Percentiles rank a stretch among this genome's conserved stretches.
Evolutionary conservation across 805 yeast species (phyloP).

Genomic region (Suhomyces vadensis): DNA sequence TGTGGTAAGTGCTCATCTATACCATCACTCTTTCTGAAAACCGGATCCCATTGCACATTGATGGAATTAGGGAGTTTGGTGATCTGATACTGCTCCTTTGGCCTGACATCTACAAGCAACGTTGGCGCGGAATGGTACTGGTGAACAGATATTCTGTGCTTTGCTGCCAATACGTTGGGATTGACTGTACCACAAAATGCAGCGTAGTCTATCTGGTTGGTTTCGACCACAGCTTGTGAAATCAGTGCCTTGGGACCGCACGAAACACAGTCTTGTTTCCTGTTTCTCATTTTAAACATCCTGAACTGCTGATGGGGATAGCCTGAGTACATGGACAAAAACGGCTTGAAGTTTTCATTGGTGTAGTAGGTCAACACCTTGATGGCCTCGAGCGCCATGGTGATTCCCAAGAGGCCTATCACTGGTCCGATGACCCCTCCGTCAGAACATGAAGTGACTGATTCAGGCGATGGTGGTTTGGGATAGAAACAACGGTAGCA

Average conservation of each 20-base stretch:
- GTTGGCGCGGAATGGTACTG: slow-evolving; percentile 26
- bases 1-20: slow-evolving; percentile 19
- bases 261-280: slow-evolving; percentile 57
- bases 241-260: slow-evolving; percentile 62
- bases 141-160: slow-evolving; percentile 49
- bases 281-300: slow-evolving; percentile 75
- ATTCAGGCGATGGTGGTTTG: slow-evolving; percentile 79
- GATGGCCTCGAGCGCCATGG: slow-evolving; percentile 87
- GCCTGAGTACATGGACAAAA: slow-evolving; percentile 66
- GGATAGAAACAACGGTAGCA: slow-evolving; percentile 96
- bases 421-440: slow-evolving; percentile 96
- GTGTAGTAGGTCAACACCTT: slow-evolving; percentile 64
- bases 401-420: slow-evolving; percentile 86
- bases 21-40: slow-evolving; percentile 32
- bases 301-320: slow-evolving; percentile 67
- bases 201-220: slow-evolving; percentile 58
- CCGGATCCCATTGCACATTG: slow-evolving; percentile 61
- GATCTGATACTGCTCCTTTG: slow-evolving; percentile 71
- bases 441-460: slow-evolving; percentile 83
- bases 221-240: slow-evolving; percentile 45
- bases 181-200: slow-evolving; percentile 71
- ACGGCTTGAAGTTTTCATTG: slow-evolving; percentile 59
- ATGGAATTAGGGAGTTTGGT: slow-evolving; percentile 58
- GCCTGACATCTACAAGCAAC: slow-evolving; percentile 75
- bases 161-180: slow-evolving; percentile 44